Base-by-base conservation (phyloP, 768 basidiomycete genomes). In the Neoboletus subvelutipes region DNA sequence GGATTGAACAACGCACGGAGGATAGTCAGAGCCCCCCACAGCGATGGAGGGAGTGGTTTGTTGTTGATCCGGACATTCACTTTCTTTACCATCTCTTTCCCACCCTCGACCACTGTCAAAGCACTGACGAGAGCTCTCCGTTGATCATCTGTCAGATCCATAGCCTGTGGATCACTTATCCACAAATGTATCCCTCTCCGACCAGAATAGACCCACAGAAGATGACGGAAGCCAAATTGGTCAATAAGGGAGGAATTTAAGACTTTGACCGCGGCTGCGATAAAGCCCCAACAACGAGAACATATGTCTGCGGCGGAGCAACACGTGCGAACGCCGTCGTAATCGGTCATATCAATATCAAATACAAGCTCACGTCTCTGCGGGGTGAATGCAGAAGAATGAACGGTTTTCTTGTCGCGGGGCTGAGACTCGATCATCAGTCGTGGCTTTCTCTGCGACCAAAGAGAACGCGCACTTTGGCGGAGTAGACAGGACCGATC, bases 311-410 rank as follows among this genome's bases (percentile, higher is more conserved):
- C 92, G 47, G 84, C 90, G 13, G 87, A 86, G 75, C 97, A 98
- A 73, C 97, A 99, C 1, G 94, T 98, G 47, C 97, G 87, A 66
- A 98, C 83, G 45, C 86, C 79, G 70, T 99, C 96, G 75, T 98
- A 99, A 75, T 99, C 97, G 17, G 97, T 96, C 97, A 99, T 98
- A 74, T 99, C 97, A 70, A 99, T 98, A 84, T 99, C 97, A 70
- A 99, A 97, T 1, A 98, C 96, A 42, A 99, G 87, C 71, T 98
- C 97, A 56, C 97, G 88, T 60, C 84, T 82, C 34, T 83, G 70
- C 0, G 97, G 94, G 43, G 80, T 77, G 62, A 98, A 86, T 1
- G 79, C 80, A 2, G 76, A 73, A n/a, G 86, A 76, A 12, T 84
- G 84, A 17, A 92, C 78, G 0, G 90, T 87, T 67, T 95, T 95